Conservation (phyloP, 2,329 filamentous ascomycete species). For the Dactylella cylindrospora region DNA sequence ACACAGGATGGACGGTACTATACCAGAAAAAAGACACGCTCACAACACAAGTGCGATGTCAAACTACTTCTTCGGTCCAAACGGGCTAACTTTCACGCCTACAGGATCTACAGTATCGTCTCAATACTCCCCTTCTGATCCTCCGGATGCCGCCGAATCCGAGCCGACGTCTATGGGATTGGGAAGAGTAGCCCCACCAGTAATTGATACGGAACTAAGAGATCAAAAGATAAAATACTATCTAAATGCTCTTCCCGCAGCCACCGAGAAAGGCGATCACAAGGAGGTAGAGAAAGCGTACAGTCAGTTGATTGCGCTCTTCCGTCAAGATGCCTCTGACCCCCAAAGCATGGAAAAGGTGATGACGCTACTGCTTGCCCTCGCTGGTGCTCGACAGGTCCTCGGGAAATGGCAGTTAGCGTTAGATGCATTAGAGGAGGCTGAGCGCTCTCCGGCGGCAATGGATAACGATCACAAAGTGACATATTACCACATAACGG, state of each 20-base stretch:
- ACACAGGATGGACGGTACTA: no score
- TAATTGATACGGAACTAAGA: neutral
- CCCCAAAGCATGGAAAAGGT: neutral
- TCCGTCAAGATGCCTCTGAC: neutral
- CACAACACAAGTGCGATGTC: no score
- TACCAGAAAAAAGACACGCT: no score
- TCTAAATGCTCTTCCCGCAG: neutral
- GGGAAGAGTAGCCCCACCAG: no score
- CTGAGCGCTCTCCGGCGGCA: neutral
- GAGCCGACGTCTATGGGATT: no score
- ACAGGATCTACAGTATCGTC: no score
- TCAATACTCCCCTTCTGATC: no score
- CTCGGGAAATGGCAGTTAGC: neutral
- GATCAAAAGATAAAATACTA: neutral
- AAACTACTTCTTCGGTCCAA: no score
- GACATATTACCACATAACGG: slow-evolving; percentile 3
- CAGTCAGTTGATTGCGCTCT: neutral
- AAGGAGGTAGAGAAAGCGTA: neutral
- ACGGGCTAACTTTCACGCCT: no score
- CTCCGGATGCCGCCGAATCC: no score
- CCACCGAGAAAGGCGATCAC: neutral
- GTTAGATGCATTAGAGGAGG: neutral
- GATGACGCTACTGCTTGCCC: neutral
- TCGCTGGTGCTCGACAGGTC: neutral
- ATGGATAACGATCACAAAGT: slow-evolving; percentile 1